Evolutionary conservation across 2,329 filamentous ascomycete genomes (phyloP).

Genomic region (Aphanoascus verrucosus): DNA sequence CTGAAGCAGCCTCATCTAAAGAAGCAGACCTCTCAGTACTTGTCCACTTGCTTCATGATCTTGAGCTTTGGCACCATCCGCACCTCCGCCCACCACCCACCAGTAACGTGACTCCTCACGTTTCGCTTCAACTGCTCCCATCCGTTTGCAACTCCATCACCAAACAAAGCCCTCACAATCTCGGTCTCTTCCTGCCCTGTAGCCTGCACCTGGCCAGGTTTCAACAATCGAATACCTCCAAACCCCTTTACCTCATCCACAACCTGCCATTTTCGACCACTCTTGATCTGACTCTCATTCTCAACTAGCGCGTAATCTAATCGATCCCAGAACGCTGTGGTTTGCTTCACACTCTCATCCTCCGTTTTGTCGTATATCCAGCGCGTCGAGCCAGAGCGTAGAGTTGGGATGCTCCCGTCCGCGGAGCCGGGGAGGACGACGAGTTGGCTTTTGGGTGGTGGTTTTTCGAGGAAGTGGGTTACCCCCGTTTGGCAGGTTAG

Average conservation of each 20-base stretch:
- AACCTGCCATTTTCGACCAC: slow-evolving; percentile 42
- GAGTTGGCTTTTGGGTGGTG: slow-evolving; percentile 17
- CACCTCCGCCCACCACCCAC: slow-evolving; percentile 47
- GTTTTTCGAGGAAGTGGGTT: slow-evolving; percentile 47
- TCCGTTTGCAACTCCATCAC: slow-evolving; percentile 22
- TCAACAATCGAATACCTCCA: slow-evolving; percentile 40
- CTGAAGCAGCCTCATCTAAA: not conserved
- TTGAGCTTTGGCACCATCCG: slow-evolving; percentile 45
- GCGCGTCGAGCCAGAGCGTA: slow-evolving; percentile 17
- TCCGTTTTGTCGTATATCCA: slow-evolving; percentile 55
- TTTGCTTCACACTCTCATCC: slow-evolving; percentile 37
- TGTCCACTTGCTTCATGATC: slow-evolving; percentile 35
- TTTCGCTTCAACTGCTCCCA: slow-evolving; percentile 23
- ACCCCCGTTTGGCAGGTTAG: slow-evolving; percentile 54
- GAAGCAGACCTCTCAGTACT: not conserved
- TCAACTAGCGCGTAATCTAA: slow-evolving; percentile 52
- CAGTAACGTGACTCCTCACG: slow-evolving; percentile 26
- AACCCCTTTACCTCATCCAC: slow-evolving; percentile 43
- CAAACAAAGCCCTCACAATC: slow-evolving; percentile 24
- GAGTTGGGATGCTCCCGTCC: slow-evolving; percentile 16
- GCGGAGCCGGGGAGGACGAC: slow-evolving; percentile 18
- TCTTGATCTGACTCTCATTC: slow-evolving; percentile 20
- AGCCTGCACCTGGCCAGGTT: slow-evolving; percentile 29
- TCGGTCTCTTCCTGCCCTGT: slow-evolving; percentile 25
- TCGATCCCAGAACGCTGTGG: slow-evolving; percentile 45